Conservation (phyloP, 2,329 filamentous ascomycete species). For the Teratosphaeria destructans region DNA sequence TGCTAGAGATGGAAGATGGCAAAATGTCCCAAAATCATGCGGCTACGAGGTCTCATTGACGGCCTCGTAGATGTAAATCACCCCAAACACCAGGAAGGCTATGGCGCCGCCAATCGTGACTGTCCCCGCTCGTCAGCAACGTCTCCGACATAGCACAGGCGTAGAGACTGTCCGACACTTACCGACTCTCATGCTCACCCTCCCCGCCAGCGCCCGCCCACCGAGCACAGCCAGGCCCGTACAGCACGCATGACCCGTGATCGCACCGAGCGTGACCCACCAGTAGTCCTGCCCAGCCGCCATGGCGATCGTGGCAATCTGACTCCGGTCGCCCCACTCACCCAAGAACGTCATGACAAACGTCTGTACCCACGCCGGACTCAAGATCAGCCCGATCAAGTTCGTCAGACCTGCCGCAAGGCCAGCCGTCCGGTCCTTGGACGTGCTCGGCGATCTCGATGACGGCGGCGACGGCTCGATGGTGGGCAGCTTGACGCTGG, state of each 20-base stretch:
- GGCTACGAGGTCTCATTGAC: conserved; percentile 8
- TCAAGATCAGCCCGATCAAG: conserved; percentile 75
- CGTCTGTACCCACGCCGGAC: conserved; percentile 95
- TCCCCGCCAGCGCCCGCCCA: conserved; percentile 82
- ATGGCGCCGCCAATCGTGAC: conserved; percentile 86
- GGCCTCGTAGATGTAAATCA: conserved; percentile 77
- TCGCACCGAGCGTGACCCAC: conserved; percentile 90
- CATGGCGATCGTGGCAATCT: conserved; percentile 98
- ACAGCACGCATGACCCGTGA: conserved; percentile 78
- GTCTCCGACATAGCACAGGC: neutral
- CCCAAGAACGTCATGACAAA: conserved; percentile 98
- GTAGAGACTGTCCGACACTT: conserved; percentile 31
- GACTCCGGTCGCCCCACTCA: conserved; percentile 94
- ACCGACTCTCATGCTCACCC: conserved; percentile 93
- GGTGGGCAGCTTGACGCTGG: conserved; percentile 6
- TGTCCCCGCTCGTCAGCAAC: conserved; percentile 27
- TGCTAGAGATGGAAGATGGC: neutral
- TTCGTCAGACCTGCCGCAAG: conserved; percentile 70
- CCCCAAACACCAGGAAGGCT: conserved; percentile 81
- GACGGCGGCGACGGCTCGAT: conserved; percentile 15
- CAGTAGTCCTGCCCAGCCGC: conserved; percentile 96
- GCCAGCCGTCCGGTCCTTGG: conserved; percentile 45
- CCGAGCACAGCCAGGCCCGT: conserved; percentile 87
- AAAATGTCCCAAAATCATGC: neutral
- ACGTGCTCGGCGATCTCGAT: conserved; percentile 19